A percentile compares a stretch with the other conserved stretches of the same genome.
Evolutionary conservation across 768 basidiomycete genomes (phyloP).

Genomic region (Psilocybe subaeruginosa): DNA sequence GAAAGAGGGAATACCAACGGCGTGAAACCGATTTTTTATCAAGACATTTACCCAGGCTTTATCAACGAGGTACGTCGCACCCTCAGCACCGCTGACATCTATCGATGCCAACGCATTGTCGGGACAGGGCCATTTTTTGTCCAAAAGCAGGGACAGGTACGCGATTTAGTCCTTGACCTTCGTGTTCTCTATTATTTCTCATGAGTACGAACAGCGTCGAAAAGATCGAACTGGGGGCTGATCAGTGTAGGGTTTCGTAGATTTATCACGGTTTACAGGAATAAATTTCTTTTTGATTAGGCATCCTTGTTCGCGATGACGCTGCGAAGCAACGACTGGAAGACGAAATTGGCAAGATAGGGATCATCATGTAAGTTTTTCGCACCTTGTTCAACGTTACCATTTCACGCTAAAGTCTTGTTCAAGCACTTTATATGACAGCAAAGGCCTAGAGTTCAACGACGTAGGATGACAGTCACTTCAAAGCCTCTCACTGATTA

Average conservation of each 20-base stretch:
- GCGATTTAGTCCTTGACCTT: neutral
- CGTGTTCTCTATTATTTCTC: constrained; percentile 26
- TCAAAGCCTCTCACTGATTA: neutral
- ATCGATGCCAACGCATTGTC: neutral
- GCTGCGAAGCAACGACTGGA: constrained; percentile 48
- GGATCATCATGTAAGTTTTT: constrained; percentile 55
- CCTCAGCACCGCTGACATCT: too few relatives aligned
- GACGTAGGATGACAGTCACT: constrained; percentile 40
- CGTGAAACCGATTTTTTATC: constrained; percentile 59
- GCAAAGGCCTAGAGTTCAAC: constrained; percentile 70
- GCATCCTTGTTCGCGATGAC: constrained; percentile 71
- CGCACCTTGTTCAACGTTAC: neutral
- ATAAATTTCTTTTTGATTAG: constrained; percentile 32
- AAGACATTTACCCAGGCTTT: constrained; percentile 32
- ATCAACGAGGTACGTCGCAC: constrained; percentile 32
- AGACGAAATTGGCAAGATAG: constrained; percentile 58
- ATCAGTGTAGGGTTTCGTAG: constrained; percentile 54
- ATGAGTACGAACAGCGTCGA: constrained; percentile 30
- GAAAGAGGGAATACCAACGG: constrained; percentile 65
- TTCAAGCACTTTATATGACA: constrained; percentile 57
- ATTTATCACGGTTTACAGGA: neutral
- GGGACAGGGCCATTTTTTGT: constrained; percentile 2
- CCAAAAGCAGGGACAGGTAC: constrained; percentile 1
- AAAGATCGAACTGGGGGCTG: constrained; percentile 61
- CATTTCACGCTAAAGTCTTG: neutral